These are phyloP conservation scores for Triticum monococcum DNA, from an alignment of 176 grass and related monocot species.

Conservation along the genomic window DNA sequence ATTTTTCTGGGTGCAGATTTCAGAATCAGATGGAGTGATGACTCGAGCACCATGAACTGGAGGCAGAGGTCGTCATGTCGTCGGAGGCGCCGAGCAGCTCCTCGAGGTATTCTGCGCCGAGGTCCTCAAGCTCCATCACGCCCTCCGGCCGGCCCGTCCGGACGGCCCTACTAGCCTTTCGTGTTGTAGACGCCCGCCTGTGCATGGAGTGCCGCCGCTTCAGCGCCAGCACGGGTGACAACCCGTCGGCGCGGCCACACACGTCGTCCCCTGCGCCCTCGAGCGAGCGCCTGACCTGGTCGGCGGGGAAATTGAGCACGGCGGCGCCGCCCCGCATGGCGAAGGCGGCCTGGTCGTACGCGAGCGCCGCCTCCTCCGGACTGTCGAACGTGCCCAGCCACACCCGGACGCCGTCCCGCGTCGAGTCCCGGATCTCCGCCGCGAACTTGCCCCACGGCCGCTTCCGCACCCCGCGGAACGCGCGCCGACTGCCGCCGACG, in stretches of 20 bases:
- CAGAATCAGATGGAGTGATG: background rate
- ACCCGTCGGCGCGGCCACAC: background rate
- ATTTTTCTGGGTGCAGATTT: too few species aligned
- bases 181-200: background rate
- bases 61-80: background rate
- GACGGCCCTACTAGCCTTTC: background rate
- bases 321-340: background rate
- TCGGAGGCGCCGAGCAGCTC: background rate
- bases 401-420: background rate
- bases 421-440: conserved; percentile 69
- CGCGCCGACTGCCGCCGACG: background rate
- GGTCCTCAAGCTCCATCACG: background rate
- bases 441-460: conserved; percentile 85
- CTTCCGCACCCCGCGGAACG: conserved; percentile 41
- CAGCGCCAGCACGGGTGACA: background rate
- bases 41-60: background rate
- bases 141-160: background rate
- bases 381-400: background rate
- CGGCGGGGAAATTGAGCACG: background rate
- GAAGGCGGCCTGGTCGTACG: background rate
- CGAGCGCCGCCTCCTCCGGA: background rate
- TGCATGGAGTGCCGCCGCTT: background rate
- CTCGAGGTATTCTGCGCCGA: background rate
- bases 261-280: background rate
- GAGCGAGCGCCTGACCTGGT: background rate